These are phyloP conservation scores for Alternaria conjuncta DNA, from an alignment of 2,329 filamentous ascomycete genomes.

Conservation along the genomic window DNA sequence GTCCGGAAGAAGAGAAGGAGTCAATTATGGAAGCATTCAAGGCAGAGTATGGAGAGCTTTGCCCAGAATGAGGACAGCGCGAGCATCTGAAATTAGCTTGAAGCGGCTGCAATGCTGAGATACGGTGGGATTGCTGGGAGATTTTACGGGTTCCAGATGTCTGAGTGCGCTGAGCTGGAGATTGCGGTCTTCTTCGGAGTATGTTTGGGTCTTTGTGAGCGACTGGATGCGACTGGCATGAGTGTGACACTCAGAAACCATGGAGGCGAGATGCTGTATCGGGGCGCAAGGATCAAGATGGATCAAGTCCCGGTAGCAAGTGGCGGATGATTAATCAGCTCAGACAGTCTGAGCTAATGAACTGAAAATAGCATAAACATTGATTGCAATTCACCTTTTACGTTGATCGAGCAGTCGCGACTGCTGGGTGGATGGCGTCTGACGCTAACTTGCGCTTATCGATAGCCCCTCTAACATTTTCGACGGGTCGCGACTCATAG, in stretches of 20 bases:
- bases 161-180: background rate
- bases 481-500: slow-evolving; percentile 9
- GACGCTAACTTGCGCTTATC: slow-evolving; percentile 5
- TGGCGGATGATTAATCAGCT: no score
- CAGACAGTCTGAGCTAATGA: no score
- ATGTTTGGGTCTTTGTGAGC: background rate
- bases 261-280: background rate
- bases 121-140: background rate
- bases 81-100: background rate
- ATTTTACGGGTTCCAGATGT: background rate
- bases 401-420: background rate
- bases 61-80: background rate
- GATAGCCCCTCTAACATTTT: slow-evolving; percentile 19
- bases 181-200: background rate
- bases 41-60: background rate
- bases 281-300: background rate
- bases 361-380: background rate
- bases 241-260: background rate
- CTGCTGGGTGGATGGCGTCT: background rate
- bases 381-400: background rate
- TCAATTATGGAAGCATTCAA: background rate
- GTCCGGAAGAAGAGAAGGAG: background rate
- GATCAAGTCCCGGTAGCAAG: background rate
- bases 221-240: background rate
- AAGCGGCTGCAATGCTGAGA: background rate